Conservation (phyloP, 768 basidiomycete species). For the Ramaria sp. region DNA sequence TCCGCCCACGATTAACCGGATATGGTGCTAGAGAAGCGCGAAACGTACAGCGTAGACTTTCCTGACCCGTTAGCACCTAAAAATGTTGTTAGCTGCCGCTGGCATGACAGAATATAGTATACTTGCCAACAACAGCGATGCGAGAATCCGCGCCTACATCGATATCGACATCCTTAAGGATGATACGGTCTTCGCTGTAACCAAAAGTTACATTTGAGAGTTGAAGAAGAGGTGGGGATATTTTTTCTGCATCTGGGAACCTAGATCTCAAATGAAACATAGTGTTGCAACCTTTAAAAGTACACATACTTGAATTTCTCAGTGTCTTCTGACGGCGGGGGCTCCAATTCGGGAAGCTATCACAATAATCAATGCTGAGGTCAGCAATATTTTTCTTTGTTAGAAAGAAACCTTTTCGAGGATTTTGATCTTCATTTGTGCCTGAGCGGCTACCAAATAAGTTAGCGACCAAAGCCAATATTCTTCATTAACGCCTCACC, state of each 20-base stretch:
- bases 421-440: conserved; percentile 63
- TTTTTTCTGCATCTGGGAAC: conserved; percentile 95
- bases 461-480: not conserved
- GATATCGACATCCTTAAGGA: conserved; percentile 74
- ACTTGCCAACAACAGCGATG: conserved; percentile 77
- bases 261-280: conserved; percentile 25
- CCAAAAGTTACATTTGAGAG: conserved; percentile 87
- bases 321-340: conserved; percentile 85
- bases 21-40: not conserved
- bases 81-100: not conserved
- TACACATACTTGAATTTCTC: conserved; percentile 74
- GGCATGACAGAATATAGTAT: not conserved
- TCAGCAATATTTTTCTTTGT: conserved; percentile 38
- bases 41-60: conserved; percentile 81
- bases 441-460: conserved; percentile 61
- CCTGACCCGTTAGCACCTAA: conserved; percentile 74
- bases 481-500: not conserved
- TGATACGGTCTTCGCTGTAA: conserved; percentile 63
- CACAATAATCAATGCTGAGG: not conserved
- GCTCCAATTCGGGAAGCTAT: conserved; percentile 89
- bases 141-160: conserved; percentile 92
- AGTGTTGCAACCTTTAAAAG: too few relatives aligned
- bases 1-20: conserved; percentile 2
- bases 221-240: conserved; percentile 91
- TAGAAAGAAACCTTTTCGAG: conserved; percentile 66